These are phyloP conservation scores for Agrocybe pediades DNA, from an alignment of 768 basidiomycete species.

Conservation along the genomic window DNA sequence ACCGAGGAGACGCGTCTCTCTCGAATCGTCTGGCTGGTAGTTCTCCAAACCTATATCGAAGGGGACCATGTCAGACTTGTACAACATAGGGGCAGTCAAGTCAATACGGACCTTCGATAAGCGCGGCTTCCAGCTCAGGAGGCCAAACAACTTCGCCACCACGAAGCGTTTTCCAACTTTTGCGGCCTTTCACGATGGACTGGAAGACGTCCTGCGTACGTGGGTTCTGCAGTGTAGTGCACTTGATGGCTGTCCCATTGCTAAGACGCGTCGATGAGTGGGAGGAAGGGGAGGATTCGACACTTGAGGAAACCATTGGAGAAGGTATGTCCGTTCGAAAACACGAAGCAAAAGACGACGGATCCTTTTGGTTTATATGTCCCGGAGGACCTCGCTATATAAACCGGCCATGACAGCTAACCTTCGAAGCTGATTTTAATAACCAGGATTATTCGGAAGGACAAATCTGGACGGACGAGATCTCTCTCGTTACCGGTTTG, in stretches of 20 bases:
- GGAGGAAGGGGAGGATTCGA: conserved; percentile 19
- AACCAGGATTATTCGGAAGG: conserved; percentile 35
- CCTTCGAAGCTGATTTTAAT: conserved; percentile 28
- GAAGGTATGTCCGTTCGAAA: conserved; percentile 15
- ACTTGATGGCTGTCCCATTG: conserved; percentile 23
- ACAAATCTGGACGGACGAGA: conserved; percentile 24
- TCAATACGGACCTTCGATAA: conserved; percentile 64
- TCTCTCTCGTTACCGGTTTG: conserved; percentile 31
- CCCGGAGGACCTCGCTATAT: conserved; percentile 16
- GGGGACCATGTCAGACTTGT: conserved; percentile 2
- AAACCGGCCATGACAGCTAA: conserved; percentile 25
- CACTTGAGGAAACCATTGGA: conserved; percentile 22
- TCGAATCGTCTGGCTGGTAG: conserved; percentile 71
- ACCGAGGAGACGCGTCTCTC: conserved; percentile 72
- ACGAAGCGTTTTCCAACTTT: conserved; percentile 75
- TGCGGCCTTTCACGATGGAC: conserved; percentile 67
- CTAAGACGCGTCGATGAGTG: conserved; percentile 19
- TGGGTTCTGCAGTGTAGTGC: conserved; percentile 31
- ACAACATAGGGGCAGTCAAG: background rate
- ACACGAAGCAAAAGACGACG: conserved; percentile 21
- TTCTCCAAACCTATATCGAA: conserved; percentile 58
- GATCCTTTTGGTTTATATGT: conserved; percentile 33
- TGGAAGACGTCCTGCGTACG: conserved; percentile 61
- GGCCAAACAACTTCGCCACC: conserved; percentile 82
- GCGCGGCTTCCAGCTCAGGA: conserved; percentile 73